These are phyloP conservation scores for Endocladia muricata DNA, from an alignment of 31 red algal species.

Conservation along the genomic window DNA sequence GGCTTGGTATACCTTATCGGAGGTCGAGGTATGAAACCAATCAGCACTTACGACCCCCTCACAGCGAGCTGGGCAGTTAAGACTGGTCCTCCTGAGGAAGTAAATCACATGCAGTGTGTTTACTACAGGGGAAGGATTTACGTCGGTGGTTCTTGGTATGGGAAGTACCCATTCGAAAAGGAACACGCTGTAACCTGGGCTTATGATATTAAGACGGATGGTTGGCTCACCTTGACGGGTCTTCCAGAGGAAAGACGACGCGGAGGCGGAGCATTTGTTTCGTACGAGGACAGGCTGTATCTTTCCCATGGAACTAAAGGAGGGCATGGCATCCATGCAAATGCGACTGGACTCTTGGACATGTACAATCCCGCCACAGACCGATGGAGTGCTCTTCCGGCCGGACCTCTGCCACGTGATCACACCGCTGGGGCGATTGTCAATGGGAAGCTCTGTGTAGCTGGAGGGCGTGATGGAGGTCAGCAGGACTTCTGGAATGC, in stretches of 20 bases:
- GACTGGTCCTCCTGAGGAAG: slow-evolving; percentile 21
- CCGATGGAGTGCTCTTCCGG: slow-evolving; percentile 27
- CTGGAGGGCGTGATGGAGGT: slow-evolving; percentile 53
- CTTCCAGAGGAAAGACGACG: slow-evolving; percentile 30
- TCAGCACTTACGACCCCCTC: slow-evolving; percentile 53
- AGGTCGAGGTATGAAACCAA: slow-evolving; percentile 38
- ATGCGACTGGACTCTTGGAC: slow-evolving; percentile 30
- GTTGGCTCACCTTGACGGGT: slow-evolving; percentile 13
- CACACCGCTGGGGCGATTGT: slow-evolving; percentile 37
- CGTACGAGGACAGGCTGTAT: slow-evolving; percentile 37
- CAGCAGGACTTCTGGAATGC: slow-evolving; percentile 41
- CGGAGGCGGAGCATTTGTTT: slow-evolving; percentile 36
- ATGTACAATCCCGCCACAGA: slow-evolving; percentile 50
- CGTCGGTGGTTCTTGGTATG: slow-evolving; percentile 32
- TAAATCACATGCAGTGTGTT: slow-evolving; percentile 73
- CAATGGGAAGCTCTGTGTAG: slow-evolving; percentile 44
- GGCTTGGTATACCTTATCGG: slow-evolving; percentile 40
- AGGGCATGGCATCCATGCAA: slow-evolving; percentile 47
- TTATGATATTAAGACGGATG: slow-evolving; percentile 28
- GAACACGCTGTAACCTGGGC: slow-evolving; percentile 32
- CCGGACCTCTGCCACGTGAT: slow-evolving; percentile 48
- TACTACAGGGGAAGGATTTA: slow-evolving; percentile 27
- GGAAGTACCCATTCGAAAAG: slow-evolving; percentile 41
- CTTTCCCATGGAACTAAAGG: slow-evolving; percentile 36
- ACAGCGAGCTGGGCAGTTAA: slow-evolving; percentile 37